A percentile compares a stretch with the other conserved stretches of the same genome.
Conservation (phyloP, 2,329 filamentous ascomycete species). For the Colletotrichum sp. region DNA sequence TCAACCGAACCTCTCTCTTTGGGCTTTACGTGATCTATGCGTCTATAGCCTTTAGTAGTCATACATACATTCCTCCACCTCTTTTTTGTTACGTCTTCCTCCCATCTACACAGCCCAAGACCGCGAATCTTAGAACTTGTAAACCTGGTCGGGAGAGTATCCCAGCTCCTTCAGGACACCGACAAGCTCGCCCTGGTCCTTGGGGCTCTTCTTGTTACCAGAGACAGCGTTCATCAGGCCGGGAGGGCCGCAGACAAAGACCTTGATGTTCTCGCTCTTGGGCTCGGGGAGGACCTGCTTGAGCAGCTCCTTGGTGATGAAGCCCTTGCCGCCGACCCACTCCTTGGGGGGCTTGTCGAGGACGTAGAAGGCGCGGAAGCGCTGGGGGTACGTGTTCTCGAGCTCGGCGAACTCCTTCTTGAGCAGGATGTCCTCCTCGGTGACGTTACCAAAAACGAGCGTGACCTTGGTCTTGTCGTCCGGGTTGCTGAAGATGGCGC, state of each 20-base stretch:
- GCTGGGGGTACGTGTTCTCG: conserved; percentile 93
- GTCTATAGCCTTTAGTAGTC: conserved; percentile 15
- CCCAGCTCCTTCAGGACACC: conserved; percentile 86
- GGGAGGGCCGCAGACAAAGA: conserved; percentile 95
- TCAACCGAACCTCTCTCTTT: background rate
- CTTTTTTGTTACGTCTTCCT: background rate
- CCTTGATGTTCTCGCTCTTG: conserved; percentile 89
- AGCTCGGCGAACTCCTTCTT: conserved; percentile 84
- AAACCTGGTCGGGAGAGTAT: conserved; percentile 76
- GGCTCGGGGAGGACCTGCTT: conserved; percentile 96
- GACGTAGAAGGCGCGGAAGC: conserved; percentile 94
- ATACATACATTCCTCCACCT: background rate
- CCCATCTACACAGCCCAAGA: background rate
- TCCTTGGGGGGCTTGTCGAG: conserved; percentile 82
- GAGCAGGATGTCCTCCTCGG: conserved; percentile 89
- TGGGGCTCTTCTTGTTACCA: conserved; percentile 87
- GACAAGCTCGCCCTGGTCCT: conserved; percentile 88
- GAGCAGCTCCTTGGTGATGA: conserved; percentile 87
- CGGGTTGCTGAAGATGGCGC: conserved; percentile 94
- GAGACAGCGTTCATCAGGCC: conserved; percentile 93
- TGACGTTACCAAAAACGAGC: conserved; percentile 89
- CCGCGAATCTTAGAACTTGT: conserved; percentile 75
- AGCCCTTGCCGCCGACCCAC: conserved; percentile 80
- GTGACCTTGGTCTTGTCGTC: conserved; percentile 98
- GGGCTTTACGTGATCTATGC: conserved; percentile 5